Percentiles rank a stretch among this genome's conserved stretches.
These are phyloP conservation scores for Backusella liffmaniae DNA, from an alignment of 192 early-diverging fungal genomes.

Conservation along the genomic window DNA sequence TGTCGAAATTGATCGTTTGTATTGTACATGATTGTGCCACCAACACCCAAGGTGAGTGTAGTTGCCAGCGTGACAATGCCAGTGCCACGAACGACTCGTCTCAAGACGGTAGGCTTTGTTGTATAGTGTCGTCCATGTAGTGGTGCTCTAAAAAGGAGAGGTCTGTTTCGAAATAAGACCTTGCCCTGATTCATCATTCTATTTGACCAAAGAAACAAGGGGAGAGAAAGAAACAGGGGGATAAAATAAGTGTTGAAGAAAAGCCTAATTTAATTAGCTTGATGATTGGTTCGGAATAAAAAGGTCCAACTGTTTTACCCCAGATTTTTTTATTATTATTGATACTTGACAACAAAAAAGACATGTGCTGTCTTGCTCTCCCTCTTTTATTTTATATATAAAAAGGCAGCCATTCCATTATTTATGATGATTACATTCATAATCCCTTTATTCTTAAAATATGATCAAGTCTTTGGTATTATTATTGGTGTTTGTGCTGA, in stretches of 20 bases:
- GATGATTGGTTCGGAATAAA: neutral
- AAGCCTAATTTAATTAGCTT: neutral
- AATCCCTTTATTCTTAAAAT: neutral
- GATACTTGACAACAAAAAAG: neutral
- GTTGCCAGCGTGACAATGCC: neutral
- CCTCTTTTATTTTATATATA: neutral
- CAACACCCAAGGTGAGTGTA: neutral
- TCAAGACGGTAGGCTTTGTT: neutral
- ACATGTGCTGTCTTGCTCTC: neutral
- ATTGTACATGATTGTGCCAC: constrained; percentile 25
- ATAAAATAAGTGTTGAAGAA: neutral
- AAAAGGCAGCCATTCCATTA: neutral
- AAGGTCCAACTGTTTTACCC: neutral
- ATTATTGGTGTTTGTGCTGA: neutral
- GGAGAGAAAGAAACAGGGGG: neutral
- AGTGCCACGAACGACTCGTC: neutral
- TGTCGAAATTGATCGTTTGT: constrained; percentile 36
- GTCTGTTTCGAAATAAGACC: constrained; percentile 5
- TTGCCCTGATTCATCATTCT: neutral
- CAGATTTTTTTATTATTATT: neutral
- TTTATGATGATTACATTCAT: neutral
- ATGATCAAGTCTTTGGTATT: constrained; percentile 2
- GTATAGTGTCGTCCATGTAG: neutral
- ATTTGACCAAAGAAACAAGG: neutral
- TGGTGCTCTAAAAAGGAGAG: neutral